These are phyloP conservation scores for Amanita polypyramis DNA, from an alignment of 768 basidiomycete species.

Conservation along the genomic window DNA sequence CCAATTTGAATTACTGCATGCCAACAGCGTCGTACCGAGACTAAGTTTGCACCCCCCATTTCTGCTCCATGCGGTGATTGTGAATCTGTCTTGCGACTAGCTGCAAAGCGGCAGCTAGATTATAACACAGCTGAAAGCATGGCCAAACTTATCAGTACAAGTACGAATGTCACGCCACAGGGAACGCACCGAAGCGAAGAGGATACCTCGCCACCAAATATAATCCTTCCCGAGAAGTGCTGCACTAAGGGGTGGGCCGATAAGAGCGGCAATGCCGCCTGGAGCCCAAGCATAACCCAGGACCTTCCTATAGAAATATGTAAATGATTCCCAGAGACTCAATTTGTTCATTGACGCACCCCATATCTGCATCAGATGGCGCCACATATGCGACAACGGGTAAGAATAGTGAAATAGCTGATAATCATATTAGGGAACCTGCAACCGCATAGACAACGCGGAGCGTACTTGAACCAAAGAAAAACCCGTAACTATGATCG, in stretches of 20 bases:
- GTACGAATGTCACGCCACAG: background rate
- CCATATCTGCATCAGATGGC: conserved; percentile 6
- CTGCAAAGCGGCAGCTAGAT: conserved; percentile 3
- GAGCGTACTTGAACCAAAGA: conserved; percentile 7
- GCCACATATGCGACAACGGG: conserved; percentile 3
- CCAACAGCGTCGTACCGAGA: no score
- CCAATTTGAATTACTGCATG: no score
- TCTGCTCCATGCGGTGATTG: background rate
- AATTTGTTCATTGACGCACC: background rate
- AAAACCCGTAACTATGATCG: conserved; percentile 5
- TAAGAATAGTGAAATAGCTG: conserved; percentile 5
- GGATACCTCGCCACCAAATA: conserved; percentile 9
- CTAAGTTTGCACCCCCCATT: background rate
- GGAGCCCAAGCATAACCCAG: conserved; percentile 7
- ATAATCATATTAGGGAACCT: background rate
- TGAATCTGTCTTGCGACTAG: conserved; percentile 6
- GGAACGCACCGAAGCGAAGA: conserved; percentile 7
- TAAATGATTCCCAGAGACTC: background rate
- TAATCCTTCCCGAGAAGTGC: conserved; percentile 6
- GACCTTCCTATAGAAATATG: background rate
- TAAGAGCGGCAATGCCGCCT: conserved; percentile 6
- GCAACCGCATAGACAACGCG: background rate
- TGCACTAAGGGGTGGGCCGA: conserved; percentile 6
- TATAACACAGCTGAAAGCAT: background rate
- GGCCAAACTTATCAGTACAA: background rate